Evolutionary conservation across 2,329 filamentous ascomycete species (phyloP).

Genomic region (Phialophora chinensis): DNA sequence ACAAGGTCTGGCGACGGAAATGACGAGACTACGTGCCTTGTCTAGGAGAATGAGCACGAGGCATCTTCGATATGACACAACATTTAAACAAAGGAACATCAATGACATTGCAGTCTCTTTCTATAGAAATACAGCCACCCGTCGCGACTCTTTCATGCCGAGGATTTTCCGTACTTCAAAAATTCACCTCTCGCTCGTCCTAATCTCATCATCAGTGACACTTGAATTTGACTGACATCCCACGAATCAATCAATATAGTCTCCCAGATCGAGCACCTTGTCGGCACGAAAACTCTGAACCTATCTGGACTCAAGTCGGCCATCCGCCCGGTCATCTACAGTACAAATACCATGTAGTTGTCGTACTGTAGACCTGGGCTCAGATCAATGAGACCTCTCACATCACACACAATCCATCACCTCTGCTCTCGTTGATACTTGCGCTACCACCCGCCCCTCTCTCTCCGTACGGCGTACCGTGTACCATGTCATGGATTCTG

Average conservation of each 20-base stretch:
- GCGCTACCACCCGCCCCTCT: background rate
- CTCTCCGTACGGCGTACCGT: no score
- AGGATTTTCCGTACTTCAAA: background rate
- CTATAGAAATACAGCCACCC: background rate
- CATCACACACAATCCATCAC: background rate
- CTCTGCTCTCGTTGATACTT: background rate
- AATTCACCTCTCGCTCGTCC: background rate
- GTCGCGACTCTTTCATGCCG: background rate
- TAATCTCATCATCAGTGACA: background rate
- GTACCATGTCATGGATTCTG: no score
- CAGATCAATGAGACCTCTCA: background rate
- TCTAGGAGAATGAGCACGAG: no score
- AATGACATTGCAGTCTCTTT: background rate
- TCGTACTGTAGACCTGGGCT: no score
- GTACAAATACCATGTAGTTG: background rate
- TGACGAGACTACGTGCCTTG: background rate
- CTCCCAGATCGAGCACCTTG: background rate
- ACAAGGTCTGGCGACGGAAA: conserved; percentile 1
- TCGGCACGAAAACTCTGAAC: background rate
- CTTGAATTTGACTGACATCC: background rate
- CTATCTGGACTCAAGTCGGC: background rate
- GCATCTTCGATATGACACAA: no score
- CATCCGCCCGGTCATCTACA: background rate
- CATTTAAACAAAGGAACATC: no score
- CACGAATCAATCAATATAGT: background rate